These are phyloP conservation scores for Pulicaria dysenterica DNA, from an alignment of 129 eudicot genomes.

Conservation along the genomic window DNA sequence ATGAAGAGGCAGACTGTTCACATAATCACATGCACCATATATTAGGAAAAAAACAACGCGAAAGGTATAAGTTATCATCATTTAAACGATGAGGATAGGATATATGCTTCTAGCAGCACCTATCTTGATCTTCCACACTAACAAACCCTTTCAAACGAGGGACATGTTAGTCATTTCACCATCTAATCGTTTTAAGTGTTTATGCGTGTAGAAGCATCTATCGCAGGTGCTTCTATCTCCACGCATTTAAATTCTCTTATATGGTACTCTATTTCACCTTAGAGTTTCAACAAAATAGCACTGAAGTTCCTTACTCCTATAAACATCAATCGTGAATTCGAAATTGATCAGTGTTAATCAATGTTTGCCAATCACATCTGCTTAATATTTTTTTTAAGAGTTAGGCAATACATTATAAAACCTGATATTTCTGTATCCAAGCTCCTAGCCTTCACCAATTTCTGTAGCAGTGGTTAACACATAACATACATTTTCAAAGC, in stretches of 20 bases:
- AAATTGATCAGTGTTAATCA: background rate
- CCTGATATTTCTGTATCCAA: conserved; percentile 10
- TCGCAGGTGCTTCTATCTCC: no score
- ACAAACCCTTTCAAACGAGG: no score
- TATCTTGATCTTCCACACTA: no score
- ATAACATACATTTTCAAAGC: conserved; percentile 22
- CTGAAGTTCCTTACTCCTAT: background rate
- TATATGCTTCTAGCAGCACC: no score
- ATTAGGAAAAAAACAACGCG: background rate
- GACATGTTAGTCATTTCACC: no score
- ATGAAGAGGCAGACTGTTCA: background rate
- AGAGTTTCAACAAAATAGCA: conserved; percentile 1
- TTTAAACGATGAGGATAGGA: no score
- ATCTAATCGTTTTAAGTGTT: no score
- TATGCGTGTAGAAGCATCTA: no score
- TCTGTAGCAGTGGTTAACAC: background rate
- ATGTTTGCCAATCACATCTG: no score
- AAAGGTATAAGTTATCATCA: background rate
- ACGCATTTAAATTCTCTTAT: background rate
- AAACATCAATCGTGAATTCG: conserved; percentile 10
- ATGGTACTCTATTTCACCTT: background rate
- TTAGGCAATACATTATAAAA: background rate
- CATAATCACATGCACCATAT: background rate
- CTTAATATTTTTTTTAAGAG: background rate
- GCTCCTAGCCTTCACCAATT: background rate